Conservation (phyloP, 2,329 filamentous ascomycete genomes). For the Dactylellina cionopaga region DNA sequence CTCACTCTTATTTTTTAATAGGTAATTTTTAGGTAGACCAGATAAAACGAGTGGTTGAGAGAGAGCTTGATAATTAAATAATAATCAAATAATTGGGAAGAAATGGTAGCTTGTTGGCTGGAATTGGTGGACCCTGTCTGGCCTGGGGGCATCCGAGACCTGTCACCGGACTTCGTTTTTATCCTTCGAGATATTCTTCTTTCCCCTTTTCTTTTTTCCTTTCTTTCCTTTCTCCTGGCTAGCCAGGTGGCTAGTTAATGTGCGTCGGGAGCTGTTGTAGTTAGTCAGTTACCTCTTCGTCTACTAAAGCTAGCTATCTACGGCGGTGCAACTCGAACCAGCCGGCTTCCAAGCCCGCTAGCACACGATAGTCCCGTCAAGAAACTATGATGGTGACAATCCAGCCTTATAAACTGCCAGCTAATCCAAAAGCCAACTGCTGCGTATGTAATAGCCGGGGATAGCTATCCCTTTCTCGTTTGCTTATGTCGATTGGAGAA, state of each 20-base stretch:
- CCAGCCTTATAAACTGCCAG: conserved; percentile 30
- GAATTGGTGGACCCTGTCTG: conserved; percentile 20
- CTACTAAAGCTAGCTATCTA: conserved; percentile 41
- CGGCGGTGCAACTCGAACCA: conserved; percentile 12
- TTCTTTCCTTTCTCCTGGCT: background rate
- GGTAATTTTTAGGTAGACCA: background rate
- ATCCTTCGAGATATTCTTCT: background rate
- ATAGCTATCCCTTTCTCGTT: background rate
- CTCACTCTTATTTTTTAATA: too few species aligned
- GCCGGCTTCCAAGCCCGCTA: conserved; percentile 3
- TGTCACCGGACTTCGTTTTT: conserved; percentile 36
- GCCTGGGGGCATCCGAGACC: background rate
- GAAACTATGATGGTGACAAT: background rate
- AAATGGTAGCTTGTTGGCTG: conserved; percentile 12
- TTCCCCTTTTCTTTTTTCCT: background rate
- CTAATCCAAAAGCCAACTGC: conserved; percentile 19
- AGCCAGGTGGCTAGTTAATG: conserved; percentile 4
- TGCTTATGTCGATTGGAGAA: conserved; percentile 8
- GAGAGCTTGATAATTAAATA: background rate
- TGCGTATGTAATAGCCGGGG: too few species aligned
- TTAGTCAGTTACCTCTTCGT: conserved; percentile 1
- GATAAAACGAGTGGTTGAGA: background rate
- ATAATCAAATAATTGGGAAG: conserved; percentile 7
- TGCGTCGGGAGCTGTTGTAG: conserved; percentile 8
- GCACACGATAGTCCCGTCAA: background rate